Evolutionary conservation across 345 rosid species (phyloP), one percentile per base, ranked within the genome.

Genomic region (Salix dunnii): DNA sequence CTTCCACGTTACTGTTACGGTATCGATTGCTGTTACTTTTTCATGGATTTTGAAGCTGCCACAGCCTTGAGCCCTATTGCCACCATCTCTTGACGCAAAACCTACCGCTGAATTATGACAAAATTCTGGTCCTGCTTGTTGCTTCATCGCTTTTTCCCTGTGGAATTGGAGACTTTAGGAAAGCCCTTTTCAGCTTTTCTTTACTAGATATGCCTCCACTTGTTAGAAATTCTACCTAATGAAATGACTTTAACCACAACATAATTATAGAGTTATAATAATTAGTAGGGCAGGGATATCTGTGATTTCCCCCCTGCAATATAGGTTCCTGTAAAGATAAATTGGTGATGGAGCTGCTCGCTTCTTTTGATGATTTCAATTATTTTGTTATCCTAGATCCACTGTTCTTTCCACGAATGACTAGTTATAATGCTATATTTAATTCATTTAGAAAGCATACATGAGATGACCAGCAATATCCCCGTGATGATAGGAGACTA

Each of bases 61-160:
- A 33, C 73, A 35, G 66, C 48, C 66, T 31, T 53, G 48, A 71
- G 46, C 16, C 43, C 60, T 36, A 28, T 28, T 55, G 60, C 70
- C 62, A 16, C 28, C 36, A 27, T 66, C 72, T 55, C 77, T 28
- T 76, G 67, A 58, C 72, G 65, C 18, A 28, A n/a, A 68, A 66
- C 68, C 75, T 40, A 62, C 68, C 78, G 1, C 30, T 71, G 64
- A 71, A 51, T 78, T 18, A 27, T 42, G 23, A 17, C 76, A 69
- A 31, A 76, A 30, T 4, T 55, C 10, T 48, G 63, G 58, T 70
- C 48, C 30, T 66, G 33, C 68, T 25, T 21, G 14, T 38, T 53
- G 46, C 70, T 40, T 21, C 53, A 27, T 75, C 33, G 48, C 79
- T 43, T 76, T 80, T 80, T 73, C 5, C 68, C 30, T 38, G 63